Percentiles rank a stretch among this genome's conserved stretches.
These are phyloP conservation scores for Ceratocystis diversiconidia DNA, from an alignment of 2,329 filamentous ascomycete genomes.

Conservation along the genomic window DNA sequence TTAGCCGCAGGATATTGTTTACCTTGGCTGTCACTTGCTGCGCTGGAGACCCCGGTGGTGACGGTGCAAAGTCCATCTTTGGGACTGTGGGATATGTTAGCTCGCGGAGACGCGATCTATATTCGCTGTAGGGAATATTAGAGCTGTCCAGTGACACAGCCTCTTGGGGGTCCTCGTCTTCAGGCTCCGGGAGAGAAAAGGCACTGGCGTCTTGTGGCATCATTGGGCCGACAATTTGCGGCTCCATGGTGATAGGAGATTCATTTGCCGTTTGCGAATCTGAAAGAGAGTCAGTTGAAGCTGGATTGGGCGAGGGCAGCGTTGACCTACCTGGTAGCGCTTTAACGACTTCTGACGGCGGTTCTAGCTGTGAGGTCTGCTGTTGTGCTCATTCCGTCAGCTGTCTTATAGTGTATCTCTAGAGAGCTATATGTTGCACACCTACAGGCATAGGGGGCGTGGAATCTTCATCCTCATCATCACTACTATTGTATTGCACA, in stretches of 20 bases:
- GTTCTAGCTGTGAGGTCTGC: neutral
- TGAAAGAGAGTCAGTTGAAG: neutral
- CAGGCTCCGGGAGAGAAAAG: conserved; percentile 17
- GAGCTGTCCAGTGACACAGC: conserved; percentile 22
- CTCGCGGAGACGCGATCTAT: conserved; percentile 50
- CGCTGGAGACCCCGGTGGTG: conserved; percentile 49
- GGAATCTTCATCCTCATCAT: conserved; percentile 32
- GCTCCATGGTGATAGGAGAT: neutral
- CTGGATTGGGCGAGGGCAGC: neutral
- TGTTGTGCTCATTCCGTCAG: neutral
- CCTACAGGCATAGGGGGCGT: conserved; percentile 10
- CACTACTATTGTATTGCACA: conserved; percentile 38
- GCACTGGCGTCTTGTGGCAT: conserved; percentile 10
- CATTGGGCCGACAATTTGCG: conserved; percentile 17
- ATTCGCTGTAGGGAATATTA: conserved; percentile 51
- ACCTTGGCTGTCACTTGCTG: conserved; percentile 49
- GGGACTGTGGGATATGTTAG: conserved; percentile 60
- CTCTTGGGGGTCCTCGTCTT: conserved; percentile 18
- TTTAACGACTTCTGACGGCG: neutral
- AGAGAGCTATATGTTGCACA: neutral
- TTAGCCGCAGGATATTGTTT: conserved; percentile 60
- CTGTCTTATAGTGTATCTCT: neutral
- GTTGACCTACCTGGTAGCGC: neutral
- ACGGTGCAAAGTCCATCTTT: conserved; percentile 60
- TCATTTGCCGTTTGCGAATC: neutral